phyloP scores from a whole-genome alignment of 345 rosid species.

The Citrus glauca region DNA sequence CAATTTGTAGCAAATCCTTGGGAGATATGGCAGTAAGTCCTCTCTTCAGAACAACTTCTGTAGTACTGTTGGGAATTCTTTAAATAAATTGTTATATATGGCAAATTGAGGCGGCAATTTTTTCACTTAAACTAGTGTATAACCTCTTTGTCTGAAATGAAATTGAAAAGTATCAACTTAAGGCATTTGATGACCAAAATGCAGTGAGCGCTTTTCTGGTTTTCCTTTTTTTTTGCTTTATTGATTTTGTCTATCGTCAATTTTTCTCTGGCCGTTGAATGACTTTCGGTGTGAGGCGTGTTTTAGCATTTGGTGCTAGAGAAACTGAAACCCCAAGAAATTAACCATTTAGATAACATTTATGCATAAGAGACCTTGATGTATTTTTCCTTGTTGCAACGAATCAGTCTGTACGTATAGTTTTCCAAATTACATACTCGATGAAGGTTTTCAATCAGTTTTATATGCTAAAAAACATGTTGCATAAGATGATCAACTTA shows the following conservation, averaged over 20 bases:
- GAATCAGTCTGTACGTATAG: no score
- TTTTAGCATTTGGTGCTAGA: neutral
- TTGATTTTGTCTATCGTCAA: neutral
- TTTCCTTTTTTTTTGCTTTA: neutral
- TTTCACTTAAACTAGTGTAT: neutral
- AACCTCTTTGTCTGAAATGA: neutral
- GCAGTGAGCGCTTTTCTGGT: neutral
- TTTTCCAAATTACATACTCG: no score
- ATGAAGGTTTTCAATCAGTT: no score
- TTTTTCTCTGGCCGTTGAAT: neutral
- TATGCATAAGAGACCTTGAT: neutral
- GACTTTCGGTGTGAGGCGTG: neutral
- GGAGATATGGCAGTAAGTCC: constrained; percentile 64
- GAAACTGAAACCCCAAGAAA: neutral
- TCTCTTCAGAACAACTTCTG: neutral
- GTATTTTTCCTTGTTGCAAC: no score
- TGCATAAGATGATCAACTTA: no score
- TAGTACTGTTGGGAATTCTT: neutral
- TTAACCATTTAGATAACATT: neutral
- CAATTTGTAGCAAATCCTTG: constrained; percentile 62
- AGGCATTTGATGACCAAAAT: neutral
- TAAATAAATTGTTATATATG: neutral
- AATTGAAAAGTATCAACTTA: neutral
- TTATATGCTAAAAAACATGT: no score
- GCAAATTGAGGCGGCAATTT: neutral